phyloP scores from a whole-genome alignment of 2,329 filamentous ascomycete genomes.

The Coniella vitis region DNA sequence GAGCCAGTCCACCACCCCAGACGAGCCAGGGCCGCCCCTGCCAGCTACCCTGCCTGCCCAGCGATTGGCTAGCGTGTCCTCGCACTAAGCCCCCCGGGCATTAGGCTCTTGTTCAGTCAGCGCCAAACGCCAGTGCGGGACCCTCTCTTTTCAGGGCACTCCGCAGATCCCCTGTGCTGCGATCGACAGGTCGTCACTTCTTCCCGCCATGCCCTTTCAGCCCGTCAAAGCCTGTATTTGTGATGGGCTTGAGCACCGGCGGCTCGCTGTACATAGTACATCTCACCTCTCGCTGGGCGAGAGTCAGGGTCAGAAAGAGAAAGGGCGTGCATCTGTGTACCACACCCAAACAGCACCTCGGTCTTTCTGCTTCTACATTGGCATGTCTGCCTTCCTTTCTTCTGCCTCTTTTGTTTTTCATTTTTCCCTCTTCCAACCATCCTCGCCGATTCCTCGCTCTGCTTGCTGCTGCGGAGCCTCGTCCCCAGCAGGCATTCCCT shows the following conservation, averaged over 20 bases:
- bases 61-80: constrained; percentile 14
- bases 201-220: constrained; percentile 5
- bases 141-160: constrained; percentile 14
- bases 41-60: constrained; percentile 6
- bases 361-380: neutral
- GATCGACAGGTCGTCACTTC: neutral
- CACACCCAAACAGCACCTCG: neutral
- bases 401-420: neutral
- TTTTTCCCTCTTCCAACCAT: neutral
- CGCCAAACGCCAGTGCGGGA: constrained; percentile 6
- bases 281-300: too few species aligned
- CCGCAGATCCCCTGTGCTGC: too few species aligned
- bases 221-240: too few species aligned
- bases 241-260: too few species aligned
- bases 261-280: too few species aligned
- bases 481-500: too few species aligned
- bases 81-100: constrained; percentile 9
- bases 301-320: neutral
- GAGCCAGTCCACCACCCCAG: too few species aligned
- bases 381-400: neutral
- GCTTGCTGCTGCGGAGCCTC: neutral
- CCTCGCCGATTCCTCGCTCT: neutral
- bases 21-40: neutral
- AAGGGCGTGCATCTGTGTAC: neutral
- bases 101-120: constrained; percentile 6